These are phyloP conservation scores for Pleurotus djamor DNA, from an alignment of 768 basidiomycete species.

Conservation along the genomic window DNA sequence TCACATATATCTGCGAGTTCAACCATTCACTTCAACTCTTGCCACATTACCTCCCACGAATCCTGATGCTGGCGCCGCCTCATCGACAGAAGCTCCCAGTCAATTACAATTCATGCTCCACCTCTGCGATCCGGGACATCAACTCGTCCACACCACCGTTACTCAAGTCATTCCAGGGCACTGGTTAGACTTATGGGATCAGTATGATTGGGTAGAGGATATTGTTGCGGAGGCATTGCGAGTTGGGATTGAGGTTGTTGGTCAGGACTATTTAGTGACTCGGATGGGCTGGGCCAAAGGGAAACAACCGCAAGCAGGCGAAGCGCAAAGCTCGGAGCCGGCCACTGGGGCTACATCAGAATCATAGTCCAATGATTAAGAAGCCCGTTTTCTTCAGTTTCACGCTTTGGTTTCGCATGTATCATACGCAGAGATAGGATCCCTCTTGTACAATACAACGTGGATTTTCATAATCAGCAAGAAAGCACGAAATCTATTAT, in stretches of 20 bases:
- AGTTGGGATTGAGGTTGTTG: conserved; percentile 84
- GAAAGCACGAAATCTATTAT: conserved; percentile 9
- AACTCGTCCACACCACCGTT: conserved; percentile 70
- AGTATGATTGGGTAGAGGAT: conserved; percentile 97
- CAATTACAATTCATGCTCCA: conserved; percentile 73
- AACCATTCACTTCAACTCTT: conserved; percentile 73
- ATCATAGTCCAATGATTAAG: background rate
- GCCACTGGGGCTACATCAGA: background rate
- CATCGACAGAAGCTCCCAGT: conserved; percentile 33
- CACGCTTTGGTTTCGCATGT: background rate
- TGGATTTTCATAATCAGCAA: background rate
- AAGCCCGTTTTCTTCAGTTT: background rate
- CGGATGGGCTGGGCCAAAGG: conserved; percentile 80
- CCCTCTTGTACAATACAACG: background rate
- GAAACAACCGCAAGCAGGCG: conserved; percentile 18
- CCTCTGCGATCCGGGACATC: conserved; percentile 77
- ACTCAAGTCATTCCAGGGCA: conserved; percentile 82
- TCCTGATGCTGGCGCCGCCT: conserved; percentile 20
- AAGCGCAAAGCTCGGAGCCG: conserved; percentile 14
- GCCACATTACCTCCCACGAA: conserved; percentile 23
- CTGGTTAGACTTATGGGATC: conserved; percentile 91
- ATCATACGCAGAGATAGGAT: background rate
- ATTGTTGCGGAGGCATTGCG: conserved; percentile 83
- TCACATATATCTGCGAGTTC: conserved; percentile 90
- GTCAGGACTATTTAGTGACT: conserved; percentile 86